Percentiles rank a stretch among this genome's conserved stretches.
These are phyloP conservation scores for Verticillium alfalfae DNA, from an alignment of 2,329 filamentous ascomycete genomes.

Conservation along the genomic window DNA sequence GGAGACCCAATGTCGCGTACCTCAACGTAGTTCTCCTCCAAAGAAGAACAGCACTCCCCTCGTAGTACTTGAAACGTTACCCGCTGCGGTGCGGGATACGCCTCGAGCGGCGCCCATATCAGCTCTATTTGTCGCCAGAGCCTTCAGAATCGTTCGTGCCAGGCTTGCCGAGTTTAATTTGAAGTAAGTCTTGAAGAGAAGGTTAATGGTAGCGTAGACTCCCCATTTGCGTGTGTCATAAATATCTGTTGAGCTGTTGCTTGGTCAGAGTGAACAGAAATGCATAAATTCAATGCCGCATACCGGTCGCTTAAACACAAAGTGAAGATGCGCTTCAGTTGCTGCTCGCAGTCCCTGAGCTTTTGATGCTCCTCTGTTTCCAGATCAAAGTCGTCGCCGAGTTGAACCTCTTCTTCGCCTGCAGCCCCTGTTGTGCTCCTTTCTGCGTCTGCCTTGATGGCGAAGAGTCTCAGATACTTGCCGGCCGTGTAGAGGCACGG, in stretches of 20 bases:
- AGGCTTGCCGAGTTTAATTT: slow-evolving; percentile 86
- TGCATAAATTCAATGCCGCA: slow-evolving; percentile 14
- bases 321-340: slow-evolving; percentile 88
- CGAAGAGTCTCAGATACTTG: slow-evolving; percentile 81
- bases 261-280: slow-evolving; percentile 11
- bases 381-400: slow-evolving; percentile 74
- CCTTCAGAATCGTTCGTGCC: slow-evolving; percentile 83
- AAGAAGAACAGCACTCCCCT: slow-evolving; percentile 91
- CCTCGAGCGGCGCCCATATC: slow-evolving; percentile 79
- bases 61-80: slow-evolving; percentile 97
- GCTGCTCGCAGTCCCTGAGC: slow-evolving; percentile 83
- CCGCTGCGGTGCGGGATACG: slow-evolving; percentile 83
- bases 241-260: slow-evolving; percentile 59
- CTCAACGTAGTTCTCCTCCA: slow-evolving; percentile 87
- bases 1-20: slow-evolving; percentile 34
- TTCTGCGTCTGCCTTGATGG: slow-evolving; percentile 83
- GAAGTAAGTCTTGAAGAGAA: slow-evolving; percentile 98
- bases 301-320: slow-evolving; percentile 87
- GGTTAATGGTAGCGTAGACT: slow-evolving; percentile 88
- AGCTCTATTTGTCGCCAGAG: slow-evolving; percentile 66
- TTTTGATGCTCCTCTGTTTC: slow-evolving; percentile 75
- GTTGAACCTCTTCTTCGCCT: slow-evolving; percentile 29
- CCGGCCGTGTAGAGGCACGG: slow-evolving; percentile 84
- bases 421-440: slow-evolving; percentile 31
- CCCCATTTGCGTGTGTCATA: slow-evolving; percentile 96